Evolutionary conservation across 768 basidiomycete species (phyloP), one percentile per base, ranked within the genome.

Genomic region (Boletellus sp.): DNA sequence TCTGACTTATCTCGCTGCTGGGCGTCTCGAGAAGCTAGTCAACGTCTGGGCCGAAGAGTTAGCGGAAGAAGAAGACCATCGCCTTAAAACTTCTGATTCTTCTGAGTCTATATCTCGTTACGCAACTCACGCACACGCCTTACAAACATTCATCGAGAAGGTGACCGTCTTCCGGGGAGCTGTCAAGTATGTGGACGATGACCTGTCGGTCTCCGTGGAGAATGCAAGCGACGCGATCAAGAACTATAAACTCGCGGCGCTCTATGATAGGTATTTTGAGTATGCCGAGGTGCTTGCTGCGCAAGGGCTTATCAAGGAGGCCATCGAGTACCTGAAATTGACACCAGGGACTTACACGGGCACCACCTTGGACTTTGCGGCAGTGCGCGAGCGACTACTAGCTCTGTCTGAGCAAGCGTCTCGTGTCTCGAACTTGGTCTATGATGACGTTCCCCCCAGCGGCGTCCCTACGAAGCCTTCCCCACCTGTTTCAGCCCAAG

Each of bases 101-200:
- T 58, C 69, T 28, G 66, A 73, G 56, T 69, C 57, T 40, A 70
- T 78, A 45, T 83, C 86, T 3, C 74, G 75, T 6, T 94, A 91
- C 62, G 83, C 89, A 1, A 84, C 85, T 0, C 90, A 91, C 54
- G 90, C 87, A 0, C 79, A 84, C 23, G 92, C 94, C 3, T 71
- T 99, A 36, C 95, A 97, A 64, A 85, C 87, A 0, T 94, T 98
- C 70, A 79, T 98, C 59, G 96, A 98, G 72, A 98, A 98, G 70
- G 94, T 97, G 20, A 85, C 94, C 1, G 83, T 96, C 36, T 98
- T 99, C 80, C 84, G 91, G 43, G 76, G 80, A 42, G 96, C 95
- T 0, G 88, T 90, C 42, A 75, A 78, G 13, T 94, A 92, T 64
- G 73, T 79, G 54, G 91, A 94, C 60, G 68, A 70, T 15, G 94